Evolutionary conservation across 345 rosid species (phyloP), one percentile per base, ranked within the genome.

Genomic region (Dipteronia dyeriana): DNA sequence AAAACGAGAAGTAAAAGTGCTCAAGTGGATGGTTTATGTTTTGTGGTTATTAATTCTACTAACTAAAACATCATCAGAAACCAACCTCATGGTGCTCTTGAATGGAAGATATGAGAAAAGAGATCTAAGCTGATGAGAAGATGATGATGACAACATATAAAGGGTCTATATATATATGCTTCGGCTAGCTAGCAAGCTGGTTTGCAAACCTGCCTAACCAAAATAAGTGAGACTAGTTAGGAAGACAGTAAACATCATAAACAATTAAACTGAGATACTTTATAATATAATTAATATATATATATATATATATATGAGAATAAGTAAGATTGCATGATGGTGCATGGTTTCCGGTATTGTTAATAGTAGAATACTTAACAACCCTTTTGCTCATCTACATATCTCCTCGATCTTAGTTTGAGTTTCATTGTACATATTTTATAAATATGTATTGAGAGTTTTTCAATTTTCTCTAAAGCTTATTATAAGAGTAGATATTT

Each of bases 191-290:
- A 75, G 63, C 45, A 66, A 66, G 39, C 25, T 38, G 51, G 53
- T 62, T 73, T 62, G 43, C 38, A 20, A 34, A 20, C 7, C 51
- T 72, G 53, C 66, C 54, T 72, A 56, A 72, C 75, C 51, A 38
- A 72, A 57, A n/a, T 11, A 71, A 56, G 49, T 29, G 34, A 20
- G 66, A 72, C 53, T 13, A 20, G 66, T 5, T 53, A 14, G 57
- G 57, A 61, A 61, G 6, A 61, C 31, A 13, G 20, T 38, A 31
- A 22, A 59, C 25, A 34, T 53, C 43, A 70, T 70, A 19, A 53
- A 53, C 1, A 70, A 53, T 17, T 70, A 59, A 71, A 57, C 64
- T 57, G 34, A 38, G 53, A 57, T 57, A 56, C 66, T 57, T 56
- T 11, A 29, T 38, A 13, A 5, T 23, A 25, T 43, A 7, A 49